Conservation (phyloP, 1,284 basidiomycete genomes). For the Neonothopanus nambi region DNA sequence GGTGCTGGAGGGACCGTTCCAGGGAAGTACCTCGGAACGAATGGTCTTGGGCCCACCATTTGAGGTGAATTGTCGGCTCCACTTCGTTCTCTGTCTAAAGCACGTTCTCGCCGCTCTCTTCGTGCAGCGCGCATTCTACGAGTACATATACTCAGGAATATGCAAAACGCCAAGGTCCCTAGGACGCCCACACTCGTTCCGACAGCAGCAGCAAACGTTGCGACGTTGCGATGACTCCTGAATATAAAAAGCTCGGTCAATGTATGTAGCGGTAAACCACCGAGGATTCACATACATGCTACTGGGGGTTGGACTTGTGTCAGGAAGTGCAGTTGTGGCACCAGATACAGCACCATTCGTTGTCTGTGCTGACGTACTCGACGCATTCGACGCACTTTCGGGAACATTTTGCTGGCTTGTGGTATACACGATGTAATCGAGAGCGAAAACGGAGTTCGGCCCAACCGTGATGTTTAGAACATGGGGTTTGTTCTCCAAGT, state of each 20-base stretch:
- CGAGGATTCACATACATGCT: too few species aligned
- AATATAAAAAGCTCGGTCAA: not conserved
- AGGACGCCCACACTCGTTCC: conserved; percentile 54
- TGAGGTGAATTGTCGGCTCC: conserved; percentile 32
- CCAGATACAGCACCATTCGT: not conserved
- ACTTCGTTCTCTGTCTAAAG: not conserved
- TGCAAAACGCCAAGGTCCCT: conserved; percentile 42
- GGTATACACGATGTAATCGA: conserved; percentile 51
- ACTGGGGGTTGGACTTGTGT: too few species aligned
- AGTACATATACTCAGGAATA: conserved; percentile 51
- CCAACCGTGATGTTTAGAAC: conserved; percentile 43
- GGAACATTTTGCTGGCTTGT: conserved; percentile 15
- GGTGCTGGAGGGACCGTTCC: conserved; percentile 43
- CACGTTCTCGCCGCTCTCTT: conserved; percentile 36
- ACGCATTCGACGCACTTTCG: conserved; percentile 7
- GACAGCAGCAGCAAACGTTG: conserved; percentile 54
- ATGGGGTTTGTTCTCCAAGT: conserved; percentile 42
- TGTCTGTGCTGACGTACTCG: not conserved
- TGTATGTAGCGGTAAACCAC: not conserved
- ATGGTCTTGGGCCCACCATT: conserved; percentile 45
- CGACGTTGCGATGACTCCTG: conserved; percentile 39
- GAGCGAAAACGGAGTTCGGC: conserved; percentile 46
- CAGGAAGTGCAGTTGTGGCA: not conserved
- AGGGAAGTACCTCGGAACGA: conserved; percentile 57
- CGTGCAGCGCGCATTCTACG: conserved; percentile 43